phyloP scores from a whole-genome alignment of 1,284 basidiomycete genomes.

The Neonothopanus nambi region DNA sequence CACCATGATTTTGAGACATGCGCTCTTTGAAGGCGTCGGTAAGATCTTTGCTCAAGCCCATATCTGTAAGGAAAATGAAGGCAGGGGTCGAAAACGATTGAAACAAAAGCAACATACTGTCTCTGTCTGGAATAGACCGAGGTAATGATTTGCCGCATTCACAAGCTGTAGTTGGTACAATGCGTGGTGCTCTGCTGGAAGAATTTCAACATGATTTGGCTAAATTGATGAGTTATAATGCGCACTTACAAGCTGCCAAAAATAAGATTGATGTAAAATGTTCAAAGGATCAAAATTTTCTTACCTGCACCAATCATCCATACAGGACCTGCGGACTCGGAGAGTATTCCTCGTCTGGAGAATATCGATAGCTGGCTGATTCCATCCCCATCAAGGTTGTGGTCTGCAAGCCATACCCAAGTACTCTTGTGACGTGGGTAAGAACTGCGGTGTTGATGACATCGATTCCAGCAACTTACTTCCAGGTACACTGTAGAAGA shows the following conservation, averaged over 20 bases:
- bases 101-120: slow-evolving; percentile 44
- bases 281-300: background rate
- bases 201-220: background rate
- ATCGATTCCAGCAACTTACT: slow-evolving; percentile 30
- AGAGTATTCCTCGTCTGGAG: slow-evolving; percentile 74
- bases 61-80: no score
- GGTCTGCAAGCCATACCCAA: slow-evolving; percentile 84
- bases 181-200: slow-evolving; percentile 60
- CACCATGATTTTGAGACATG: slow-evolving; percentile 81
- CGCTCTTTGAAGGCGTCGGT: no score
- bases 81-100: slow-evolving; percentile 26
- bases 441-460: slow-evolving; percentile 12
- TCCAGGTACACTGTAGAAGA: slow-evolving; percentile 59
- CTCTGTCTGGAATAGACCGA: slow-evolving; percentile 74
- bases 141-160: slow-evolving; percentile 66
- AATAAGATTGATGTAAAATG: background rate
- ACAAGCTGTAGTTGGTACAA: slow-evolving; percentile 69
- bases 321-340: slow-evolving; percentile 72
- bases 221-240: background rate
- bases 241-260: slow-evolving; percentile 23
- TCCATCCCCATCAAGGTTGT: slow-evolving; percentile 56
- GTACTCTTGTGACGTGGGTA: slow-evolving; percentile 42
- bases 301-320: slow-evolving; percentile 70
- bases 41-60: no score
- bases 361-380: slow-evolving; percentile 60